Base-by-base conservation (phyloP, 257 asterid genomes). In the Osmanthus fragrans region DNA sequence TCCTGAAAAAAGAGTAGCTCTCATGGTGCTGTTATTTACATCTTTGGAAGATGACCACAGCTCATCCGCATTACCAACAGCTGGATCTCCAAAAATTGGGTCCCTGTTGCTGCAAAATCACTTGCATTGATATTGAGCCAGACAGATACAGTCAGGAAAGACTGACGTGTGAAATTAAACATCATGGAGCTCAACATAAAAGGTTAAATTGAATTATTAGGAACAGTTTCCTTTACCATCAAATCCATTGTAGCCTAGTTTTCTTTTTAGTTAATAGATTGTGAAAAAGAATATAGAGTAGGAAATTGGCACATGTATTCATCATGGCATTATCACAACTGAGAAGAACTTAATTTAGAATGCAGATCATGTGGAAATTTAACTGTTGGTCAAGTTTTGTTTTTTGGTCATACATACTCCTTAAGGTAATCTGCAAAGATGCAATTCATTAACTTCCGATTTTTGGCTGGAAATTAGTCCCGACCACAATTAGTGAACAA, bases 21-120 rank as follows among this genome's bases (percentile, higher is more conserved):
- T 83, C 19, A 80, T 78, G 54, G 91, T 88, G 74, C 86, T 86
- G 84, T 85, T 80, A 40, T 88, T 79, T 65, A 80, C 83, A 80
- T 90, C 95, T 82, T 90, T 89, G 84, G 93, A 87, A 83, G 97
- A 86, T 7, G 94, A 84, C 99, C 99, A 92, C 49, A 87, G 85
- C 82, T 90, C 96, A 40, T 87, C 91, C 32, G 90, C 76, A 70
- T 86, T 84, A 60, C 88, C 86, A 76, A 82, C 87, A 36, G 87
- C 88, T 56, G 80, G 56, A 65, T 89, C 87, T 79, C 96, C 97
- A 88, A 87, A 89, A 74, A 90, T 63, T 51, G 94, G 89, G 82
- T 87, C 93, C 27, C 80, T 86, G 80, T 85, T 86, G 90, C 98
- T 95, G 98, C 92, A 90, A 87, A 87, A 89, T 86, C 84, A 86